phyloP scores from a whole-genome alignment of 2,329 filamentous ascomycete genomes.

The Herpomyces periplanetae region DNA sequence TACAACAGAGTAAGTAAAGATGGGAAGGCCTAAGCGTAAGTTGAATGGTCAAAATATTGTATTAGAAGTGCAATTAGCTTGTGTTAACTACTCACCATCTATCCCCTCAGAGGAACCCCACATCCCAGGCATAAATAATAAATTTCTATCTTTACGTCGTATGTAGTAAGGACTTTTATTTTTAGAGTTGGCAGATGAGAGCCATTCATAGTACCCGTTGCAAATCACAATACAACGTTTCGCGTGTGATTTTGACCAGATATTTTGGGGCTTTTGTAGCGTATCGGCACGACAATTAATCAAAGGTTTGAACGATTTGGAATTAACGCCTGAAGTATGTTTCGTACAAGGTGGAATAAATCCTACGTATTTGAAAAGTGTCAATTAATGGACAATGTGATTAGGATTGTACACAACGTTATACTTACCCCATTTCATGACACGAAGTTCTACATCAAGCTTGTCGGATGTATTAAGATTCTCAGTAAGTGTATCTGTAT shows the following conservation, averaged over 20 bases:
- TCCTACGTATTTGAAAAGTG: conserved; percentile 8
- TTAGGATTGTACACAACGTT: conserved; percentile 1
- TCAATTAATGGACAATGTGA: background rate
- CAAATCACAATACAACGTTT: conserved; percentile 62
- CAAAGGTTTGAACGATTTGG: conserved; percentile 41
- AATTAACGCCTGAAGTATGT: conserved; percentile 31
- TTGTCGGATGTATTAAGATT: conserved; percentile 4
- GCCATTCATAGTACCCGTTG: conserved; percentile 87
- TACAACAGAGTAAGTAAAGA: conserved; percentile 72
- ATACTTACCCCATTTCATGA: conserved; percentile 47
- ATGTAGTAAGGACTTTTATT: conserved; percentile 56
- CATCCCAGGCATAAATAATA: conserved; percentile 63
- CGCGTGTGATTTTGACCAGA: conserved; percentile 74
- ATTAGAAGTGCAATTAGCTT: background rate
- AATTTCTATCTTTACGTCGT: conserved; percentile 34
- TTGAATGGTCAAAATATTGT: conserved; percentile 3
- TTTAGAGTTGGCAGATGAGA: conserved; percentile 29
- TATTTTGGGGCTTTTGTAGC: conserved; percentile 27
- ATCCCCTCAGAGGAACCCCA: conserved; percentile 15
- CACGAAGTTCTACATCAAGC: conserved; percentile 15
- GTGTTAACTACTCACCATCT: background rate
- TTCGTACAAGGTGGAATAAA: conserved; percentile 80
- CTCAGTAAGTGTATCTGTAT: conserved; percentile 4
- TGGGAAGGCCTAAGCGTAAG: conserved; percentile 21
- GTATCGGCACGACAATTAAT: conserved; percentile 89